Conservation (phyloP, 2,329 filamentous ascomycete species). For the Malbranchea zuffiana region DNA sequence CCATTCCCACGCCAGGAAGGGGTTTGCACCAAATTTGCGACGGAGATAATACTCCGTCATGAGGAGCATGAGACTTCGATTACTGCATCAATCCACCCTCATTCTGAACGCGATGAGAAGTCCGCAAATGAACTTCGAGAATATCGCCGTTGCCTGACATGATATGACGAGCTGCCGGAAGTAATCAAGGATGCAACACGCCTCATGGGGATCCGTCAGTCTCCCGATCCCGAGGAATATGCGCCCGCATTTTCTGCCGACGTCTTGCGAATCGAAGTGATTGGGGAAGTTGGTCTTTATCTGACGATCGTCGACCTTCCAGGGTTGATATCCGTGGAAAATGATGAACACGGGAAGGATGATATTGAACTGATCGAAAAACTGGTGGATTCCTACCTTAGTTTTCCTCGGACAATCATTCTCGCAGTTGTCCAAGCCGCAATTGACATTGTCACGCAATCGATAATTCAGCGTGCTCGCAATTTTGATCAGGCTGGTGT, state of each 20-base stretch:
- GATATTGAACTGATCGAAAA: slow-evolving; percentile 31
- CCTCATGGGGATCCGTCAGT: slow-evolving; percentile 8
- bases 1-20: slow-evolving; percentile 26
- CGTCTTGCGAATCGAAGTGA: slow-evolving; percentile 35
- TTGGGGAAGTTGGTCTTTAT: slow-evolving; percentile 30
- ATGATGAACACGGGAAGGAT: slow-evolving; percentile 24
- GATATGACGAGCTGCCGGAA: slow-evolving; percentile 6
- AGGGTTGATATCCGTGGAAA: slow-evolving; percentile 32
- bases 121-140: neutral
- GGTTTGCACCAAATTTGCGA: slow-evolving; percentile 30
- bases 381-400: slow-evolving; percentile 33
- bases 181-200: slow-evolving; percentile 3
- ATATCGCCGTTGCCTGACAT: neutral
- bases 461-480: slow-evolving; percentile 35
- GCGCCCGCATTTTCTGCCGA: slow-evolving; percentile 19
- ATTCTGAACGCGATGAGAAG: neutral
- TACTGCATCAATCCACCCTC: slow-evolving; percentile 25
- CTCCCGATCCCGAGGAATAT: neutral
- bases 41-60: slow-evolving; percentile 32
- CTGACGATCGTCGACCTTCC: slow-evolving; percentile 39
- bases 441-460: slow-evolving; percentile 37
- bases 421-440: slow-evolving; percentile 36
- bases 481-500: slow-evolving; percentile 27
- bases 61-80: slow-evolving; percentile 11
- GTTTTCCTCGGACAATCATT: slow-evolving; percentile 32